Evolutionary conservation across 139 green algal species (phyloP).

Genomic region (Chlorella sp.): DNA sequence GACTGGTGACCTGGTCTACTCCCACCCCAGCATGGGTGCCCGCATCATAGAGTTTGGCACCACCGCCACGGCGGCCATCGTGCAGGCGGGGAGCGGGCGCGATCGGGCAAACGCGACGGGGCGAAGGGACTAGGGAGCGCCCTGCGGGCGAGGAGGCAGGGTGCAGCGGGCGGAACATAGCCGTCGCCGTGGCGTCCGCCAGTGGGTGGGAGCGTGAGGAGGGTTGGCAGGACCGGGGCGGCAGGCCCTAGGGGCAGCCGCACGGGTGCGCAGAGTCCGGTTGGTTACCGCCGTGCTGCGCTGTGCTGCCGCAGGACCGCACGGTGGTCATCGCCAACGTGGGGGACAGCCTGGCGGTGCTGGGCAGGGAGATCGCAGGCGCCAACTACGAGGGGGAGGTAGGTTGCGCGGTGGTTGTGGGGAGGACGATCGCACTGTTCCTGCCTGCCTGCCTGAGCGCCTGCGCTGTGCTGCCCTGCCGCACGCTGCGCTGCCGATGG

Average conservation of each 20-base stretch:
- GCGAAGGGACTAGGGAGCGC: background rate
- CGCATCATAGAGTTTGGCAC: constrained; percentile 66
- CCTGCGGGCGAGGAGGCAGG: background rate
- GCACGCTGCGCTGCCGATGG: too few relatives aligned
- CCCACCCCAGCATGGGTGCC: background rate
- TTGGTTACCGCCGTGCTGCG: background rate
- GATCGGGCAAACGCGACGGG: background rate
- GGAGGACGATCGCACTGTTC: too few relatives aligned
- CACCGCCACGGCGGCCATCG: constrained; percentile 59
- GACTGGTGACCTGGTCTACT: constrained; percentile 13
- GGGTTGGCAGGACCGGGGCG: too few relatives aligned
- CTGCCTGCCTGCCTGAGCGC: too few relatives aligned
- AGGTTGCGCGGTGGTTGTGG: background rate
- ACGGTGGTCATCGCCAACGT: constrained; percentile 58
- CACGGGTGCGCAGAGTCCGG: background rate
- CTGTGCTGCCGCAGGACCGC: background rate
- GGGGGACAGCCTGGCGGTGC: constrained; percentile 62
- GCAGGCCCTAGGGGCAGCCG: background rate
- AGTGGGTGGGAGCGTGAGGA: too few relatives aligned
- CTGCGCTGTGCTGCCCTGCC: too few relatives aligned
- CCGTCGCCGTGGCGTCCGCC: background rate
- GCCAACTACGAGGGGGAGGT: constrained; percentile 6
- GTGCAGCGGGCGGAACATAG: background rate
- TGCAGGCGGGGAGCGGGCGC: constrained; percentile 40
- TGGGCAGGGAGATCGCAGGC: constrained; percentile 44